Base-by-base conservation (phyloP, 371 early-diverging fungal species). In the Racocetra persica region DNA sequence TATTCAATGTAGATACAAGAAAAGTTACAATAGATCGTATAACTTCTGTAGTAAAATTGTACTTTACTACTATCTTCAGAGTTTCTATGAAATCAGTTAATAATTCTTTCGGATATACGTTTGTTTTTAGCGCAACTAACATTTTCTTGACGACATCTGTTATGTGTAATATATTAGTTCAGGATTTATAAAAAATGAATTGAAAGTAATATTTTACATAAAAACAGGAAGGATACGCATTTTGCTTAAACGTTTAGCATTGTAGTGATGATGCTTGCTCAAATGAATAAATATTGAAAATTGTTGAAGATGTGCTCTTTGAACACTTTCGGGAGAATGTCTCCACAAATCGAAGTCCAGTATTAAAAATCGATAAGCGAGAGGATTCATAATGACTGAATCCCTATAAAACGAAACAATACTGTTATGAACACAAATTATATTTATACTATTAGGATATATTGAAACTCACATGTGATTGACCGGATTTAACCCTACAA, bases 331-430 rank as follows among this genome's bases (percentile, higher is more conserved):
- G 5, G 86, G 82, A 6, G 93, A 89, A 81, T 88, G 88, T 72
- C 89, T 88, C 94, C 94, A 94, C 11, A 94, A 86, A 60, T 93
- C 92, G 83, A 93, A 90, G 72, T 94, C 93, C 65, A 94, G 77
- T 80, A 94, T 86, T 8, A 94, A 81, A 69, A 88, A 91, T 14
- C 91, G 87, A 81, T 91, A 92, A 0, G 93, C 93, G 41, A 90
- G 85, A 22, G 91, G 88, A 78, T 94, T 94, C 13, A 88, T 89
- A 62, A 94, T 91, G 4, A 89, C 85, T 10, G 92, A 89, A 57
- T 91, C 89, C 28, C 92, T 90, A 76, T 28, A 54, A 38, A n/a
- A 73, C 11, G 8, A 4, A 28, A 63, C 60, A 59, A 2, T 18
- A 71, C 18, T 70, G 65, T 36, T 55, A 79, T 73, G 4, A 77